Evolutionary conservation across 176 grass and related monocot genomes (phyloP), one percentile per base, ranked within the genome.

Genomic region (Oryza nivara): DNA sequence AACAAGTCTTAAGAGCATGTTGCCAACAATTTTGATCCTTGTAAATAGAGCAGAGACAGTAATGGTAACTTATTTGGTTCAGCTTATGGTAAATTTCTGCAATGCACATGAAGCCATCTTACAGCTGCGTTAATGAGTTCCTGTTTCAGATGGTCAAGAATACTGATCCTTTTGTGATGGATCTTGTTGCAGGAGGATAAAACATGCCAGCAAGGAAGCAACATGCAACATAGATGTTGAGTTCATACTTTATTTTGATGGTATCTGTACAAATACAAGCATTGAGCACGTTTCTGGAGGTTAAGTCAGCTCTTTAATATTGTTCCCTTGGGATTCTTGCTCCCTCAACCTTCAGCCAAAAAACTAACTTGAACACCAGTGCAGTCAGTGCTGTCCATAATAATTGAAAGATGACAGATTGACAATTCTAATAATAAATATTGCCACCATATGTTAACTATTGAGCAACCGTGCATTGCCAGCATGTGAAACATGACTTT

Each of bases 321-420:
- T 9, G 6, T 60, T 60, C 6, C 7, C 56, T 60, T 60, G 56
- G 56, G 56, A 60, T 8, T 60, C 56, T 60, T 60, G 56, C 19
- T 9, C 56, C 56, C 19, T 22, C 6, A 60, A n/a, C 56, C 19
- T 60, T 22, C 8, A 22, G 19, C 56, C 19, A 60, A 60, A 2
- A 1, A 60, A 60, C 19, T 22, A n/a, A 60, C 19, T 60, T 60
- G 56, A 43, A 71, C 43, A 80, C 43, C 22, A 15, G 23, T 80
- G 76, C 56, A 73, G 66, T 48, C n/a, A 2, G 17, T 75, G 36
- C 45, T 81, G 70, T 23, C 16, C 3, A 15, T 11, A 74, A 67
- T 81, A 75, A 84, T 80, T 66, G 58, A 52, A 65, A 19, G 43
- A 30, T 85, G 51, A 85, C 20, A 43, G 3, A 49, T 68, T 60